Percentiles rank a stretch among this genome's conserved stretches.
These are phyloP conservation scores for Umbelopsis ramanniana DNA, from an alignment of 192 early-diverging fungal species.

Conservation along the genomic window DNA sequence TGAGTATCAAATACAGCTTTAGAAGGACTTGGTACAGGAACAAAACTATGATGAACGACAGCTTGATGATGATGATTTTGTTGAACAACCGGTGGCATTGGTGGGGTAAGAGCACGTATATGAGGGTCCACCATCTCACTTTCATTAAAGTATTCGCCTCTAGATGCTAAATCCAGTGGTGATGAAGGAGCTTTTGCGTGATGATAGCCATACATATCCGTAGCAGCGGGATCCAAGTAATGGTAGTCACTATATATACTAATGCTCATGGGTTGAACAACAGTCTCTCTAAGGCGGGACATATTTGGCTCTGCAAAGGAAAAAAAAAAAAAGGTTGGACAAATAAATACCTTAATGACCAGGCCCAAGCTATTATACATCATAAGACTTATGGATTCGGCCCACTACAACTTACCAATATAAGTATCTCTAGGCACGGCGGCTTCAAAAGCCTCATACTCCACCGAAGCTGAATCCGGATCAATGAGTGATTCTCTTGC, in stretches of 20 bases:
- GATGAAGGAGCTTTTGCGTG: neutral
- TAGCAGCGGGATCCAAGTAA: slow-evolving; percentile 7
- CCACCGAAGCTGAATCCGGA: slow-evolving; percentile 15
- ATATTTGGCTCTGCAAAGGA: slow-evolving; percentile 1
- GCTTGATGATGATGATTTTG: slow-evolving; percentile 10
- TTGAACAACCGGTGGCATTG: slow-evolving; percentile 20
- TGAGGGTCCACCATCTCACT: slow-evolving; percentile 4
- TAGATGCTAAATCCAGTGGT: slow-evolving; percentile 6
- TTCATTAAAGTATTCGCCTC: slow-evolving; percentile 12
- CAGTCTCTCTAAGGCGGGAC: neutral
- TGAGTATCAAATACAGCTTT: slow-evolving; percentile 9
- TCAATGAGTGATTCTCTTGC: slow-evolving; percentile 28
- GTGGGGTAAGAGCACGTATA: slow-evolving; percentile 9
- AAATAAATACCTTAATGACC: neutral
- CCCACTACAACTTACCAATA: slow-evolving; percentile 1
- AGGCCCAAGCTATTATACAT: neutral
- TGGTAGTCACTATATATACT: slow-evolving; percentile 11
- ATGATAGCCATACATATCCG: slow-evolving; percentile 9
- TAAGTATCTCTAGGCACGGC: neutral
- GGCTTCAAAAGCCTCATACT: neutral
- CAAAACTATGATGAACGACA: slow-evolving; percentile 14
- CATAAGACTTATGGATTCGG: neutral
- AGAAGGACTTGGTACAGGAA: slow-evolving; percentile 19
- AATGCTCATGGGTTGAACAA: slow-evolving; percentile 19
- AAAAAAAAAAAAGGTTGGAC: neutral